phyloP scores from a whole-genome alignment of 139 green algal species.

The Spirogloea muscicola region DNA sequence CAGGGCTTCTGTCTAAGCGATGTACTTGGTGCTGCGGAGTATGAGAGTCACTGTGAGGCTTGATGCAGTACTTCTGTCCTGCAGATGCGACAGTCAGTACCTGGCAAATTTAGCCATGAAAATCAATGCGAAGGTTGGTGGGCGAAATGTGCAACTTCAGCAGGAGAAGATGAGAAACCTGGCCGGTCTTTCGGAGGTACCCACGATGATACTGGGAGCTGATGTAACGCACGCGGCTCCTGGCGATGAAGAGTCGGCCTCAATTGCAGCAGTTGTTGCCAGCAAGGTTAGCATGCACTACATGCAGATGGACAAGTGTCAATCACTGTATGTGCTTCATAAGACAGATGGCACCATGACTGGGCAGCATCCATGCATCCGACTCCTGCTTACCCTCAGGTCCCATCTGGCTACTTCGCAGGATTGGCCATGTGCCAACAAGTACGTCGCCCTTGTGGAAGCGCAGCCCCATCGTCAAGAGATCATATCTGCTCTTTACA shows the following conservation, averaged over 20 bases:
- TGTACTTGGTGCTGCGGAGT: no score
- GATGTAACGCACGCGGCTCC: slow-evolving; percentile 43
- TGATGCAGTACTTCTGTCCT: no score
- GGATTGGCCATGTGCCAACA: slow-evolving; percentile 34
- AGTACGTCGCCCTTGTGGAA: neutral
- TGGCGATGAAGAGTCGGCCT: slow-evolving; percentile 23
- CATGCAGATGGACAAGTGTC: neutral
- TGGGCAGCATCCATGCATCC: no score
- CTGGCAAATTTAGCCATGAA: slow-evolving; percentile 47
- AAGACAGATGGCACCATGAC: no score
- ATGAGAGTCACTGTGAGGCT: no score
- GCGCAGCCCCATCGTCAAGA: slow-evolving; percentile 5
- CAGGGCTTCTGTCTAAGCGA: no score
- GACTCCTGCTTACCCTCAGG: no score
- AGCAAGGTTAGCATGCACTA: slow-evolving; percentile 5
- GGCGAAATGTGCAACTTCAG: slow-evolving; percentile 7
- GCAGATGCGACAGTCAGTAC: slow-evolving; percentile 42
- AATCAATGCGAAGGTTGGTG: slow-evolving; percentile 47
- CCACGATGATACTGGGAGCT: slow-evolving; percentile 42
- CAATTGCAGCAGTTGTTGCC: slow-evolving; percentile 48
- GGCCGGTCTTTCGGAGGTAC: slow-evolving; percentile 6
- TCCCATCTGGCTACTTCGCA: neutral
- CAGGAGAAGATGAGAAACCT: neutral
- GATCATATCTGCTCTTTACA: slow-evolving; percentile 13
- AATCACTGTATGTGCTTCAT: neutral